Evolutionary conservation across 768 basidiomycete genomes (phyloP).

Genomic region (Stropharia rugosoannulata): DNA sequence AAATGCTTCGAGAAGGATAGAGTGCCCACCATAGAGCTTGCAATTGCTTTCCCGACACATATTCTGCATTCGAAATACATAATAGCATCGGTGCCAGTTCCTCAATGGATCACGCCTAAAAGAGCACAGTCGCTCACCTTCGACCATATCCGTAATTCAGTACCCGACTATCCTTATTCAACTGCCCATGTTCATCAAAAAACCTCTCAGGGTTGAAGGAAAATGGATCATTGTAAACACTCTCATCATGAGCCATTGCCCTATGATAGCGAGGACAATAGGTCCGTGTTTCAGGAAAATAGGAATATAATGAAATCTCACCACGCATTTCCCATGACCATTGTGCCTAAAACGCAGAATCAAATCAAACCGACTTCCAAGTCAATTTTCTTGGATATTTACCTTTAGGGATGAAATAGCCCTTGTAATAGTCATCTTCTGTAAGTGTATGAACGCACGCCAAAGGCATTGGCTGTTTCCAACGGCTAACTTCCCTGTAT

Average conservation of each 20-base stretch:
- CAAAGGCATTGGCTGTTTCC: conserved; percentile 8
- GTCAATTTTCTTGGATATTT: too few relatives aligned
- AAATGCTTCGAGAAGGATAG: neutral
- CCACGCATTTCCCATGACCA: neutral
- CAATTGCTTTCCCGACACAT: conserved; percentile 14
- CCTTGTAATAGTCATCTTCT: conserved; percentile 20
- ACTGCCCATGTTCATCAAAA: neutral
- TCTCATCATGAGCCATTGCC: conserved; percentile 17
- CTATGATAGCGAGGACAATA: neutral
- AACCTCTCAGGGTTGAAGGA: conserved; percentile 22
- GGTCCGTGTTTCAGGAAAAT: neutral
- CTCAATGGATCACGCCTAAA: neutral
- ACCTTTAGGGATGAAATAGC: conserved; percentile 24
- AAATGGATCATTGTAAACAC: conserved; percentile 14
- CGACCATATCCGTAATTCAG: conserved; percentile 10
- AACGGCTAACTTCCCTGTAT: conserved; percentile 14
- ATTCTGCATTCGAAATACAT: conserved; percentile 6
- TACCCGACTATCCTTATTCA: neutral
- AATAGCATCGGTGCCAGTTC: neutral
- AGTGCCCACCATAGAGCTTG: conserved; percentile 6
- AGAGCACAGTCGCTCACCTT: neutral
- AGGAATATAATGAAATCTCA: neutral
- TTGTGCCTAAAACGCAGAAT: neutral
- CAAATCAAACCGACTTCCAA: too few relatives aligned
- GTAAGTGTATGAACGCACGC: conserved; percentile 19